Conservation (phyloP, 805 yeast genomes). For the Sugiyamaella marilandica region DNA sequence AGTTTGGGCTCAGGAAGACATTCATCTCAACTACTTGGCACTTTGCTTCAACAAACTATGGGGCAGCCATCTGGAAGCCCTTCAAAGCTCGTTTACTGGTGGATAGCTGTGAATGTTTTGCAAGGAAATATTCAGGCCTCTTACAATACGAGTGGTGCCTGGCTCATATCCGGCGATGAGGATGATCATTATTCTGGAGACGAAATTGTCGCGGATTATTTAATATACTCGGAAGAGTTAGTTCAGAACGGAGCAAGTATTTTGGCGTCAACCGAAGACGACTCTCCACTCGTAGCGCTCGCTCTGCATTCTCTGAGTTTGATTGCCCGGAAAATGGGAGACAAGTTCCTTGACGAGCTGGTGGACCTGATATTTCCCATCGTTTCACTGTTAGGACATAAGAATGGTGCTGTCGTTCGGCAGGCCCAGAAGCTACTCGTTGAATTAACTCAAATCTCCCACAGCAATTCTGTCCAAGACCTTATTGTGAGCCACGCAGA, state of each 20-base stretch:
- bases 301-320: conserved; percentile 23
- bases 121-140: neutral
- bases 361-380: conserved; percentile 70
- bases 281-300: conserved; percentile 9
- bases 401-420: conserved; percentile 41
- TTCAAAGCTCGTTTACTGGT: neutral
- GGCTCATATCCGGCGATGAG: neutral
- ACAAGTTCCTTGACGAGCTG: conserved; percentile 48
- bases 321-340: conserved; percentile 24
- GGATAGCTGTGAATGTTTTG: conserved; percentile 5
- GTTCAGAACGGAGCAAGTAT: neutral
- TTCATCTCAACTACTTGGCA: neutral
- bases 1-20: neutral
- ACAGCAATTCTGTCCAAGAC: conserved; percentile 45
- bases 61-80: neutral
- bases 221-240: neutral
- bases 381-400: conserved; percentile 64
- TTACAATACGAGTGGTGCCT: neutral
- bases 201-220: neutral
- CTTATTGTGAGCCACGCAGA: conserved; percentile 68
- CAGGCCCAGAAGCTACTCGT: conserved; percentile 51
- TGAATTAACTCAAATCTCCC: conserved; percentile 48
- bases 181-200: neutral
- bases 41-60: neutral
- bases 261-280: neutral